Conservation (phyloP, 768 basidiomycete genomes). For the button mushroom (Agaricus bisporus) region DNA sequence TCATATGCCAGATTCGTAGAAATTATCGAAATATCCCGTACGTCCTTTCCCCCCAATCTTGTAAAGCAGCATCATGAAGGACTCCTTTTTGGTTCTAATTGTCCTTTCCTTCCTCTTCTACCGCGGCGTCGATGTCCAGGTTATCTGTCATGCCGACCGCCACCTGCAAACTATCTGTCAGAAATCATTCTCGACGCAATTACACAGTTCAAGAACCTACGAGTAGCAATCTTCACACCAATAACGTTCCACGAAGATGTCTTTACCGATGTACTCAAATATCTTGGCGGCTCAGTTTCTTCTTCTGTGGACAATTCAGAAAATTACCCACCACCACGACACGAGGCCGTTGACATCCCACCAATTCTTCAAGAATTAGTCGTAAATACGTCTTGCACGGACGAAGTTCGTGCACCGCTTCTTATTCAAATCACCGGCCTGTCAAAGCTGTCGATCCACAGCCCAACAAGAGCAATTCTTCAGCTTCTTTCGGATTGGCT, state of each 20-base stretch:
- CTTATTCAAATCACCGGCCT: background rate
- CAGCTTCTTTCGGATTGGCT: conserved; percentile 42
- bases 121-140: background rate
- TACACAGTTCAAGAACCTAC: background rate
- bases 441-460: background rate
- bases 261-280: background rate
- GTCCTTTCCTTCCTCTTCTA: background rate
- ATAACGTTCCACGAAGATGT: background rate
- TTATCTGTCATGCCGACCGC: background rate
- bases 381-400: background rate
- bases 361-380: background rate
- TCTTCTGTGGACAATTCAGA: background rate
- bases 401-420: background rate
- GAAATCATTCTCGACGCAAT: background rate
- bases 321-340: conserved; percentile 7
- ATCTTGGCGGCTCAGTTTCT: conserved; percentile 18
- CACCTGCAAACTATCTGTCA: conserved; percentile 13
- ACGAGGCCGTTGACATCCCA: conserved; percentile 19
- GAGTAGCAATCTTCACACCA: background rate
- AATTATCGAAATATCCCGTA: conserved; percentile 42
- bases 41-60: conserved; percentile 3
- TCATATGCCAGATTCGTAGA: conserved; percentile 34
- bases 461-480: conserved; percentile 26
- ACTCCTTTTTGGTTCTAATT: background rate
- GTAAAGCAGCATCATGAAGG: too few species aligned